These are phyloP conservation scores for Schwanniomyces yamadae DNA, from an alignment of 805 yeast species.

Conservation along the genomic window DNA sequence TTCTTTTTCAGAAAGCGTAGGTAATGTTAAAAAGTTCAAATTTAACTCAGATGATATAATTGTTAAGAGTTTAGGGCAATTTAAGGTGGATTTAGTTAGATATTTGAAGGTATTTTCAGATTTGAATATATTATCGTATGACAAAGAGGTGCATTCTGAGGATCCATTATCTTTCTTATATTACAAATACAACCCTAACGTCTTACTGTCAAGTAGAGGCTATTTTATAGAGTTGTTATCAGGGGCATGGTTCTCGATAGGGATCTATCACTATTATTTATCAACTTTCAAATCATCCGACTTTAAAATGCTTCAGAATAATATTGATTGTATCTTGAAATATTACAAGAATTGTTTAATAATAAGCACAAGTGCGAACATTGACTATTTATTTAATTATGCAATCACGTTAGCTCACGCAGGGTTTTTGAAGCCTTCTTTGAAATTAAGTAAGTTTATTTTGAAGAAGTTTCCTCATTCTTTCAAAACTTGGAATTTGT, in stretches of 20 bases:
- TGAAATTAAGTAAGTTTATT: conserved; percentile 47
- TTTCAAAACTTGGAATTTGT: conserved; percentile 64
- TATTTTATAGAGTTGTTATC: conserved; percentile 28
- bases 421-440: conserved; percentile 42
- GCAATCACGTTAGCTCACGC: conserved; percentile 48
- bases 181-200: conserved; percentile 32
- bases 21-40: conserved; percentile 20
- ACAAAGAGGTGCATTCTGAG: conserved; percentile 13
- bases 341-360: conserved; percentile 37
- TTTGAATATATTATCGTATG: conserved; percentile 28
- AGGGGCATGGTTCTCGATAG: conserved; percentile 38
- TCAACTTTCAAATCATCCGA: conserved; percentile 26
- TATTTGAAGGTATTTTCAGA: conserved; percentile 25
- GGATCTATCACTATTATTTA: conserved; percentile 28
- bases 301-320: conserved; percentile 13
- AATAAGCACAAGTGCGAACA: conserved; percentile 34
- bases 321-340: conserved; percentile 16
- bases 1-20: conserved; percentile 18
- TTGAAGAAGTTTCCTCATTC: conserved; percentile 53
- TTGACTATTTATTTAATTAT: conserved; percentile 37
- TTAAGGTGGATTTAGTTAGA: conserved; percentile 16
- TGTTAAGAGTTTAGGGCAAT: conserved; percentile 16
- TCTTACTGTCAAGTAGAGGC: conserved; percentile 25
- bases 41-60: conserved; percentile 22
- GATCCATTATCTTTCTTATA: conserved; percentile 34